Base-by-base conservation (phyloP, 2,329 filamentous ascomycete genomes). In the Fusarium acutatum region DNA sequence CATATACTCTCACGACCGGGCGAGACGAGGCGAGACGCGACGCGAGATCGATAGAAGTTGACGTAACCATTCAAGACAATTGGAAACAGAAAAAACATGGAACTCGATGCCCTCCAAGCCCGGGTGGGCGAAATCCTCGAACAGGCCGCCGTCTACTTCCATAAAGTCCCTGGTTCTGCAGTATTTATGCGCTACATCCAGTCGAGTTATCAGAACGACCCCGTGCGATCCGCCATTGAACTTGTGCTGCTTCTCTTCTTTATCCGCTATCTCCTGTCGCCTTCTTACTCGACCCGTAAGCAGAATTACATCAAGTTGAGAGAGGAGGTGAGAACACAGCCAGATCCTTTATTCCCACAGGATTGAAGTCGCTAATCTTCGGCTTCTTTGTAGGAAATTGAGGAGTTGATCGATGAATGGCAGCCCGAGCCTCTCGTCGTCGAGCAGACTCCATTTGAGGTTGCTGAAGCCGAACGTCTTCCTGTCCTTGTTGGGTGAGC, bases 161-260 rank as follows among this genome's bases (percentile, higher is more conserved):
- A 98, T 79, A 94, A 93, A 79, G 89, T 99, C 43, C 97, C 96
- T 35, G 96, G 96, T 59, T 98, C 96, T 35, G 94, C 96, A 46
- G 97, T 99, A 77, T 88, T 98, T 79, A 90, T 97, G 77, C 94
- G 96, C 72, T 99, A 99, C 84, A 95, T 99, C 81, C 94, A 94
- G 82, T 97, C 95, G 65, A 97, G 95, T 81, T 98, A 99, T 86
- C 96, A 99, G 85, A 93, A 99, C 81, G 96, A 99, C 79, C 96
- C 96, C 15, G 91, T 98, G 64, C 93, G 97, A 60, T 97, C 94
- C 59, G 94, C 94, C 43, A 94, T 99, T 75, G 96, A 99, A 84
- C 87, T 99, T 57, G 91, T 98, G 75, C 88, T 99, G 67, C 94
- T 99, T 77, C 90, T 99, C 61, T 99, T 99, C 85, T 97, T 97